These are phyloP conservation scores for Rubroboletus pulcherrimus DNA, from an alignment of 768 basidiomycete species.

Conservation along the genomic window DNA sequence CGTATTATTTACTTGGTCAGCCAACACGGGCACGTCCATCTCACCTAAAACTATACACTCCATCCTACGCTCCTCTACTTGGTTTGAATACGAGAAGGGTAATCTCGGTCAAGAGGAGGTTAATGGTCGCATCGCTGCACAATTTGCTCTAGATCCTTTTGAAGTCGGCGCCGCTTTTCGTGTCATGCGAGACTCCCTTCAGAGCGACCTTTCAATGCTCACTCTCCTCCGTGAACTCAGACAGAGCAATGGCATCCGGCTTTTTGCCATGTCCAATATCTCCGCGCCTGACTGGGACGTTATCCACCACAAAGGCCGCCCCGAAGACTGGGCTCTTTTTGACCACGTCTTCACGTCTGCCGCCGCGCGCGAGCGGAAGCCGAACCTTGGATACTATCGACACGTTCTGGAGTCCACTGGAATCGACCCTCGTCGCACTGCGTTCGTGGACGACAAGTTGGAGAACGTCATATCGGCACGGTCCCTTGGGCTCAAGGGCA, in stretches of 20 bases:
- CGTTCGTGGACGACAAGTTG: constrained; percentile 22
- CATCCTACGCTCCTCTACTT: constrained; percentile 14
- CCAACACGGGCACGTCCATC: constrained; percentile 12
- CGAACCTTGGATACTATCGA: constrained; percentile 18
- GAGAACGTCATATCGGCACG: constrained; percentile 20
- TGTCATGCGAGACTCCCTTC: constrained; percentile 6
- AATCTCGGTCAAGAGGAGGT: constrained; percentile 12
- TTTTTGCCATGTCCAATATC: constrained; percentile 25
- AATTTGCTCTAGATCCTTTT: constrained; percentile 16
- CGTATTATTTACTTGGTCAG: constrained; percentile 23
- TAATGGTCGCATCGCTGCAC: constrained; percentile 1
- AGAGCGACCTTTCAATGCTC: constrained; percentile 12
- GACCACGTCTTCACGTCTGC: constrained; percentile 21
- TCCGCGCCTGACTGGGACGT: constrained; percentile 21
- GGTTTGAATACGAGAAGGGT: constrained; percentile 25
- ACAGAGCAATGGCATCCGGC: not conserved
- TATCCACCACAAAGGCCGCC: constrained; percentile 10
- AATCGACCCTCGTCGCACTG: constrained; percentile 17
- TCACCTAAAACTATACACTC: constrained; percentile 6
- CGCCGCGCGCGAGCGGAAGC: constrained; percentile 14
- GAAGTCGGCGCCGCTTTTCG: constrained; percentile 10
- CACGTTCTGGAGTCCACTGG: constrained; percentile 16
- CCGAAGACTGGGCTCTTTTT: constrained; percentile 20
- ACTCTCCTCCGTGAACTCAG: constrained; percentile 16
- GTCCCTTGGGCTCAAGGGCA: constrained; percentile 20